Percentiles rank a stretch among this genome's conserved stretches.
Conservation (phyloP, 345 rosid genomes). For the Lenwebbia sp. region DNA sequence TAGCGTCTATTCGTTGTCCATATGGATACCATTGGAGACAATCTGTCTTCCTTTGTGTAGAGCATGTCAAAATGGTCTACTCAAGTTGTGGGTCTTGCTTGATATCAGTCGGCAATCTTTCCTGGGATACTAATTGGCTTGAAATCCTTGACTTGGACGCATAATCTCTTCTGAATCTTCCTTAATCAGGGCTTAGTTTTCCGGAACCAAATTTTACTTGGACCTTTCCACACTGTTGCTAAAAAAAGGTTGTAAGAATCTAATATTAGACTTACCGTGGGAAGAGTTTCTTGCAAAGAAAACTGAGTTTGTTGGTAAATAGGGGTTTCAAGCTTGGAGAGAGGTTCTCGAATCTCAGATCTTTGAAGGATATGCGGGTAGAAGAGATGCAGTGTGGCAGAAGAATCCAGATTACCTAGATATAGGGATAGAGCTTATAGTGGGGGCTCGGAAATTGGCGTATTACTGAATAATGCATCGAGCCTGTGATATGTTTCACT, state of each 20-base stretch:
- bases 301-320: background rate
- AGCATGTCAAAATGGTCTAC: background rate
- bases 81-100: background rate
- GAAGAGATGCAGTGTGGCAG: background rate
- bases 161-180: background rate
- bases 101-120: background rate
- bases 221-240: background rate
- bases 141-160: background rate
- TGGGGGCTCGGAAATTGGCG: background rate
- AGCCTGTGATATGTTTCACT: background rate
- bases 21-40: background rate
- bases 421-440: background rate
- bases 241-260: background rate
- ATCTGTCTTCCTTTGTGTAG: background rate
- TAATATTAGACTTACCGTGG: background rate
- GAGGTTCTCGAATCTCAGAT: background rate
- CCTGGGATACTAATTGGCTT: background rate
- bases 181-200: background rate
- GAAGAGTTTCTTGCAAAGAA: background rate
- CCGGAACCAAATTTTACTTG: background rate
- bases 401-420: background rate
- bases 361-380: background rate
- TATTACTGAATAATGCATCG: background rate
- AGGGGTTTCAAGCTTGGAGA: background rate
- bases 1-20: background rate